Conservation (phyloP, 768 basidiomycete genomes). For the Boletellus ananiceps region DNA sequence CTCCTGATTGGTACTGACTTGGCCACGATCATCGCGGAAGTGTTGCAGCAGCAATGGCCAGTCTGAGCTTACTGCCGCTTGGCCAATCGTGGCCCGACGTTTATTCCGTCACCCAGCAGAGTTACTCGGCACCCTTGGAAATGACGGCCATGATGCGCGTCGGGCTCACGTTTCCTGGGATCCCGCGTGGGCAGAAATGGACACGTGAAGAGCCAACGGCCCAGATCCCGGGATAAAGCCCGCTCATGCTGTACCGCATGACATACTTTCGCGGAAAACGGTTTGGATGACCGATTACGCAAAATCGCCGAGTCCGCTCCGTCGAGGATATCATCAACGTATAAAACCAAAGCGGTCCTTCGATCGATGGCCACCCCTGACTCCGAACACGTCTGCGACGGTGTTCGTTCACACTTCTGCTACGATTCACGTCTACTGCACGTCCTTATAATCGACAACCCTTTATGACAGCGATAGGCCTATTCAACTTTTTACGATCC, state of each 20-base stretch:
- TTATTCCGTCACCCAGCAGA: constrained; percentile 9
- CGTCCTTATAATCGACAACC: constrained; percentile 21
- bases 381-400: constrained; percentile 21
- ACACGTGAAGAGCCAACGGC: constrained; percentile 4
- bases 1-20: constrained; percentile 1
- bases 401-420: constrained; percentile 17
- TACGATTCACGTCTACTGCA: constrained; percentile 14
- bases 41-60: constrained; percentile 1
- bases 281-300: constrained; percentile 18
- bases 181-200: constrained; percentile 19
- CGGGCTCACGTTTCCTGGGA: constrained; percentile 17
- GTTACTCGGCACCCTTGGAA: background rate
- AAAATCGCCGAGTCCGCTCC: constrained; percentile 21
- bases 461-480: constrained; percentile 23
- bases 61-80: constrained; percentile 7
- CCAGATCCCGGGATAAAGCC: background rate
- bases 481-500: constrained; percentile 22
- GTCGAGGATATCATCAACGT: constrained; percentile 22
- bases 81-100: constrained; percentile 14
- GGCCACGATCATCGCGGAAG: constrained; percentile 25
- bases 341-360: constrained; percentile 20
- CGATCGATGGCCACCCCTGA: constrained; percentile 17
- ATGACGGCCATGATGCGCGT: constrained; percentile 5
- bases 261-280: background rate
- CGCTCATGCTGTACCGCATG: constrained; percentile 7